Conservation (phyloP, 495 filamentous ascomycete species). For the Opeltia flavorubescens region DNA sequence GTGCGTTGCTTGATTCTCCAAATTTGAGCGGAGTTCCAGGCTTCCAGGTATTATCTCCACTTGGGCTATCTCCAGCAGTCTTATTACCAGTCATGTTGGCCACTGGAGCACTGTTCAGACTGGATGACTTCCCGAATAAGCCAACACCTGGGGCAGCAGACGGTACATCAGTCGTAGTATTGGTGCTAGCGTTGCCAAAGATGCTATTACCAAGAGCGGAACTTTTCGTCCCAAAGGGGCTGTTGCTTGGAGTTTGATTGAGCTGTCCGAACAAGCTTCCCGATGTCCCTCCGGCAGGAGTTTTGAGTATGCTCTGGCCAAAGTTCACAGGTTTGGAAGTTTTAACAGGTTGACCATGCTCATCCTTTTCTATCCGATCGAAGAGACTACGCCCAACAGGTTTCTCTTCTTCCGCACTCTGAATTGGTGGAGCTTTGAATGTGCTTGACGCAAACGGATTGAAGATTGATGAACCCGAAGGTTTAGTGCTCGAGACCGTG, state of each 20-base stretch:
- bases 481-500: background rate
- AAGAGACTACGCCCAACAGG: slow-evolving; percentile 38
- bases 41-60: slow-evolving; percentile 36
- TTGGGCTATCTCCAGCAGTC: background rate
- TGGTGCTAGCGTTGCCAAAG: background rate
- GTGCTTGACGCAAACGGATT: background rate
- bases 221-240: background rate
- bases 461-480: background rate
- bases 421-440: slow-evolving; percentile 14
- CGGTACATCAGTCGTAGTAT: background rate
- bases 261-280: slow-evolving; percentile 4
- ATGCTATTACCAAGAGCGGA: background rate
- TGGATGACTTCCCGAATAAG: slow-evolving; percentile 10
- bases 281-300: slow-evolving; percentile 4
- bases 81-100: slow-evolving; percentile 16
- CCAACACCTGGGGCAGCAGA: background rate
- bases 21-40: slow-evolving; percentile 37
- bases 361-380: slow-evolving; percentile 36
- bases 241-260: background rate
- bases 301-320: slow-evolving; percentile 1
- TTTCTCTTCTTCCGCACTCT: slow-evolving; percentile 14
- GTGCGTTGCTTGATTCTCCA: slow-evolving; percentile 12
- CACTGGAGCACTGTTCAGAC: slow-evolving; percentile 14
- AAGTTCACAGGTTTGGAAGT: slow-evolving; percentile 6
- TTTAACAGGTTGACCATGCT: slow-evolving; percentile 35